Percentiles rank a stretch among this genome's conserved stretches.
These are phyloP conservation scores for Aphanomyces astaci DNA, from an alignment of 352 stramenopile species.

Conservation along the genomic window DNA sequence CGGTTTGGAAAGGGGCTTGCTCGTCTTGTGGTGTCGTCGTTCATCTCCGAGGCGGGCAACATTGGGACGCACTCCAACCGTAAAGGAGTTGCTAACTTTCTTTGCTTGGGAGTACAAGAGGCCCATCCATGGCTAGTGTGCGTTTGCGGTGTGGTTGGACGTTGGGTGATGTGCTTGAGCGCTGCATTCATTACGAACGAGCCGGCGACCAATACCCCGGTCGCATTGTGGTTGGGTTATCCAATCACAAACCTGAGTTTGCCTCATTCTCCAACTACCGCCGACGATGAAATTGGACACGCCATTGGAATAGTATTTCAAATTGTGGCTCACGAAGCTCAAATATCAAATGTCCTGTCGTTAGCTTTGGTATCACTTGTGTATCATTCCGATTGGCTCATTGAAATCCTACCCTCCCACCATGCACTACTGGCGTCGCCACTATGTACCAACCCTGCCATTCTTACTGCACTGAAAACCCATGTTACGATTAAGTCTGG, in stretches of 20 bases:
- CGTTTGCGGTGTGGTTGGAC: conserved; percentile 18
- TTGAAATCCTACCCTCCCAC: background rate
- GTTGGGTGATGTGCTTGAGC: conserved; percentile 10
- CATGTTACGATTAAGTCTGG: background rate
- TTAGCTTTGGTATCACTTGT: background rate
- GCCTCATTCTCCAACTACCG: conserved; percentile 6
- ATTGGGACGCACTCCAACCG: conserved; percentile 8
- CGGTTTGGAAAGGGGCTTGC: conserved; percentile 3
- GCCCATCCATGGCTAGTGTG: conserved; percentile 13
- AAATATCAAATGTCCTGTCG: background rate
- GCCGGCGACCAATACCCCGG: conserved; percentile 10
- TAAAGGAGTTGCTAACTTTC: conserved; percentile 22
- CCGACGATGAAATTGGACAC: background rate
- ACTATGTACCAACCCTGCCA: background rate
- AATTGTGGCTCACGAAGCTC: background rate
- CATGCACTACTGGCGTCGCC: background rate
- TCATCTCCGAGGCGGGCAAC: background rate
- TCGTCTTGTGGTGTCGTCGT: conserved; percentile 2
- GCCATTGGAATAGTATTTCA: background rate
- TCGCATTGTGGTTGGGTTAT: conserved; percentile 10
- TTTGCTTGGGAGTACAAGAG: conserved; percentile 13
- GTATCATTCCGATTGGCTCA: conserved; percentile 4
- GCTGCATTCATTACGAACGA: conserved; percentile 16
- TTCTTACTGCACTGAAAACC: background rate
- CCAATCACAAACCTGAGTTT: conserved; percentile 7